Evolutionary conservation across 1,284 basidiomycete species (phyloP), one percentile per base, ranked within the genome.

Genomic region (Cerrena zonata): DNA sequence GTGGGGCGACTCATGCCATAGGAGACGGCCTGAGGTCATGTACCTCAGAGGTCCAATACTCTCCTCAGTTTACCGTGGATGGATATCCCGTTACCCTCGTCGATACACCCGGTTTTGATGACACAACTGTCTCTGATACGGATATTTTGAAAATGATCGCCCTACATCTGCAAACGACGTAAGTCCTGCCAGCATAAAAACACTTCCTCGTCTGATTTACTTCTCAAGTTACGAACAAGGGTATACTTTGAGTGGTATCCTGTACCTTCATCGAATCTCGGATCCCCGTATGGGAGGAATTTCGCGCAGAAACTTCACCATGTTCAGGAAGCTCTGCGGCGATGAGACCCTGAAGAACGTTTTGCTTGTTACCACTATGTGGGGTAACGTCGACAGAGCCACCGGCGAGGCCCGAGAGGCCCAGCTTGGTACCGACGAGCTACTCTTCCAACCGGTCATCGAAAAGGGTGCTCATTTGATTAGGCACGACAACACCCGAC

Each of bases 261-360:
- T 79, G 45, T 79, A 78, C 61, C 65, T 78, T 61, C 76, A 80
- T 57, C 72, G 74, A 3, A 80, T 80, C 53, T 69, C 74, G 43
- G 78, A 79, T 53, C 64, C 69, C 59, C 65, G 76, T 18, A 66
- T 79, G 56, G 75, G 73, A 38, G 76, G 77, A 19, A 71, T 73
- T 22, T 72, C 74, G 13, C 66, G 67, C n/a, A 69, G 73, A 44
- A 79, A 74, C 59, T 75, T 79, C 51, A 66, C 65, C 34, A 69
- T 78, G 58, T 78, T 80, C 59, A 66, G 72, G 42, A 68, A 71
- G 47, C 65, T 79, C 5, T 79, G 78, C 54, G 78, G 77, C 11
- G 72, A 75, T 19, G 63, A 53, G 15, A 66, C 73, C 1, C 48
- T 51, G 45, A 48, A 40, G 43, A 65, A 63, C 43, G 58, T 61